phyloP scores from a whole-genome alignment of 2,329 filamentous ascomycete species.

The Boeremia exigua region DNA sequence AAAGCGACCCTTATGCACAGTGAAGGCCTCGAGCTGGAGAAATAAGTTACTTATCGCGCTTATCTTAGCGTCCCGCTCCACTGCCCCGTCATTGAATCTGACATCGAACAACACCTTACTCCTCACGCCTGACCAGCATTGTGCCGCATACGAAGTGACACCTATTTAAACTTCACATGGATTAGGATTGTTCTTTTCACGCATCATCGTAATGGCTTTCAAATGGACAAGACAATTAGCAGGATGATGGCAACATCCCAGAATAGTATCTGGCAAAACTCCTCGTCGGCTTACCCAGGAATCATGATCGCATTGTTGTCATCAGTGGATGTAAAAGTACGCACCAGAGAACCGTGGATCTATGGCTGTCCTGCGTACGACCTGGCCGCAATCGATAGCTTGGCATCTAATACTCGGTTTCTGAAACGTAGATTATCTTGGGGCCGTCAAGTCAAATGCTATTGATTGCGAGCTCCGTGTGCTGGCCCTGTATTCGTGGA shows the following conservation, averaged over 20 bases:
- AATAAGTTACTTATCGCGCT: constrained; percentile 7
- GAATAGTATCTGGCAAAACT: no score
- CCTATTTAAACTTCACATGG: no score
- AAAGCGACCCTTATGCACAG: background rate
- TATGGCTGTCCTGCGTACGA: background rate
- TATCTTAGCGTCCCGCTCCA: constrained; percentile 9
- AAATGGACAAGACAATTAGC: no score
- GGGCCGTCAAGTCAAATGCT: background rate
- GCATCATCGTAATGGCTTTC: no score
- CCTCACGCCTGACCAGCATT: no score
- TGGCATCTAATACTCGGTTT: background rate
- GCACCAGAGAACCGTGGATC: background rate
- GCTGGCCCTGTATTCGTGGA: constrained; percentile 1
- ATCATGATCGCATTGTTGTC: no score
- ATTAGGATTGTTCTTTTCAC: no score
- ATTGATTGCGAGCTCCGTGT: background rate
- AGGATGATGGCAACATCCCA: no score
- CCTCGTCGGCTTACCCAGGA: no score
- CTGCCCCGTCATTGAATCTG: background rate
- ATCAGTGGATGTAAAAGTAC: background rate
- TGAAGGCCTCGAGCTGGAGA: background rate
- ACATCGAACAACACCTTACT: no score
- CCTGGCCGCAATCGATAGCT: background rate
- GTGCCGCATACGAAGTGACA: no score
- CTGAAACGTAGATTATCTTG: background rate